Evolutionary conservation across 208 protist genomes (phyloP).

Genomic region (Crithidia bombi): DNA sequence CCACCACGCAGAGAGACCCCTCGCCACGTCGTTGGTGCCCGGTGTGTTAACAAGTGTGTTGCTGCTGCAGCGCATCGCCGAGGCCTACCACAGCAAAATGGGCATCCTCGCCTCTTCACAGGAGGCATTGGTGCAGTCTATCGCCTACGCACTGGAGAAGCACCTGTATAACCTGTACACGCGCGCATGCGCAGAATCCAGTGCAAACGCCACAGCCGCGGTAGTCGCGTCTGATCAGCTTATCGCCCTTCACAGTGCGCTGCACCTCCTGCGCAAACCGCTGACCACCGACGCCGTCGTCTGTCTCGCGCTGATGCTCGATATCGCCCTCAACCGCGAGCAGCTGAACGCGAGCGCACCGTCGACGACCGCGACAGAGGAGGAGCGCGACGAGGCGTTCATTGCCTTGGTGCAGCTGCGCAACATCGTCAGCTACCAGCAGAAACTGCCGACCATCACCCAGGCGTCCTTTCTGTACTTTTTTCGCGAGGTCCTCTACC

Average conservation of each 20-base stretch:
- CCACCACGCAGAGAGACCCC: slow-evolving; percentile 51
- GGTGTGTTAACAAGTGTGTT: slow-evolving; percentile 78
- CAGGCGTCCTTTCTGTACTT: slow-evolving; percentile 93
- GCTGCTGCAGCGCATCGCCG: slow-evolving; percentile 89
- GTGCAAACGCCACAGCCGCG: neutral
- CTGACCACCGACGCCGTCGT: slow-evolving; percentile 61
- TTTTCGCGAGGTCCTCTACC: slow-evolving; percentile 79
- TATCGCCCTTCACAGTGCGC: slow-evolving; percentile 55
- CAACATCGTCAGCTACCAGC: slow-evolving; percentile 63
- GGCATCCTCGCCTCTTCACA: slow-evolving; percentile 79
- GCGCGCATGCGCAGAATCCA: slow-evolving; percentile 15
- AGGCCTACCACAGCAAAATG: slow-evolving; percentile 80
- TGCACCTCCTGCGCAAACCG: slow-evolving; percentile 71
- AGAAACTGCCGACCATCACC: slow-evolving; percentile 48
- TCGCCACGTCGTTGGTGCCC: slow-evolving; percentile 66
- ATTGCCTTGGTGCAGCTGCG: slow-evolving; percentile 77
- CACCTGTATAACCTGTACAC: slow-evolving; percentile 60
- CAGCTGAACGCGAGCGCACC: slow-evolving; percentile 4
- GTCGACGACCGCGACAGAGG: slow-evolving; percentile 30
- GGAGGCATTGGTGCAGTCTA: slow-evolving; percentile 67
- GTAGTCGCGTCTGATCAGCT: slow-evolving; percentile 51
- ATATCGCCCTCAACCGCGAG: slow-evolving; percentile 61
- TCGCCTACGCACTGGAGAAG: slow-evolving; percentile 75
- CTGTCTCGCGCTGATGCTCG: slow-evolving; percentile 64
- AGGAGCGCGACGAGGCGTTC: slow-evolving; percentile 62